Conservation (phyloP, 768 basidiomycete genomes). For the Serpula lacrymans region DNA sequence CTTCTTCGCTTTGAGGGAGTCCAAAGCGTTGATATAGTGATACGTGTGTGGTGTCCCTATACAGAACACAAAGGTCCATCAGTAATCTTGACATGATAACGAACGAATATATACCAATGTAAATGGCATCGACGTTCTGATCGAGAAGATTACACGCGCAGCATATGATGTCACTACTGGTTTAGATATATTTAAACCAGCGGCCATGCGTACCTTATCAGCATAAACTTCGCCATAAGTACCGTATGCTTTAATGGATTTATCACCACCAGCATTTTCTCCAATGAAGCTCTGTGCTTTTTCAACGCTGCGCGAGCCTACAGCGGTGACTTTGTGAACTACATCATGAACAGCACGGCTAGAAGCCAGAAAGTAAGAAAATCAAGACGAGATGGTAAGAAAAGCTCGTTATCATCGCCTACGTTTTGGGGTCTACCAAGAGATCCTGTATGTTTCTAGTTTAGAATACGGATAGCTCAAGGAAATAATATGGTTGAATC, state of each 20-base stretch:
- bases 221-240: slow-evolving; percentile 71
- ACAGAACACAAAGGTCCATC: slow-evolving; percentile 1
- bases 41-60: slow-evolving; percentile 80
- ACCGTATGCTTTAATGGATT: slow-evolving; percentile 63
- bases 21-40: slow-evolving; percentile 76
- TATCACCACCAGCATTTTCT: slow-evolving; percentile 45
- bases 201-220: slow-evolving; percentile 49
- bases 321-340: slow-evolving; percentile 63
- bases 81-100: not conserved
- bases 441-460: slow-evolving; percentile 62
- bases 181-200: slow-evolving; percentile 3
- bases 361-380: slow-evolving; percentile 1
- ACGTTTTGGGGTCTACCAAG: slow-evolving; percentile 73
- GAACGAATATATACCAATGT: slow-evolving; percentile 50
- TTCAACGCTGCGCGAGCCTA: slow-evolving; percentile 70
- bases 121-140: slow-evolving; percentile 72
- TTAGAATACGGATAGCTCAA: slow-evolving; percentile 1
- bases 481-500: not conserved
- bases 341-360: slow-evolving; percentile 70
- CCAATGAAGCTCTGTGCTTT: slow-evolving; percentile 72
- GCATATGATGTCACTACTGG: slow-evolving; percentile 1
- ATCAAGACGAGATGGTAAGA: not conserved
- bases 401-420: slow-evolving; percentile 22
- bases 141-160: not conserved
- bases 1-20: slow-evolving; percentile 75